Base-by-base conservation (phyloP, 768 basidiomycete species). In the Pholiota molesta region DNA sequence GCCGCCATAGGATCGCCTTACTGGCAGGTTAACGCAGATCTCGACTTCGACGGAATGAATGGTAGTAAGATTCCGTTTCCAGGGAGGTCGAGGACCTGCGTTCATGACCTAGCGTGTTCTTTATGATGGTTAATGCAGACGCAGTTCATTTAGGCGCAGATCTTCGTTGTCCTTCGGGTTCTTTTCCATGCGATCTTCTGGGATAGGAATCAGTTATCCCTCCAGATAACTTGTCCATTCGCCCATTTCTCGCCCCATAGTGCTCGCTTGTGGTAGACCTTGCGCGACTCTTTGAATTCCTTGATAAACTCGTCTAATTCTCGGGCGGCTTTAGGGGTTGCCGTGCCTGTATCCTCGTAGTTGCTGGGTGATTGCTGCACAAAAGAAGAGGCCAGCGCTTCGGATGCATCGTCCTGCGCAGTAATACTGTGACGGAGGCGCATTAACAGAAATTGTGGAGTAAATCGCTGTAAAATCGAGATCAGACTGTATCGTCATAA, bases 211-310 rank as follows among this genome's bases (percentile, higher is more conserved):
- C 70, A 86, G 61, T 89, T 83, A 55, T 94, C 91, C 65, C 87
- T 81, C 95, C 95, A 97, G 29, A 83, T 81, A 7, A 98, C 94
- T 66, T 94, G 89, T 2, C 92, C 93, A 35, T 84, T 82, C 0
- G 87, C 80, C 94, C 96, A 98, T 66, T 89, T 81, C 71, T 95
- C 92, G 17, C 87, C 86, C 92, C 94, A 97, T 72, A 97, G 88
- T 2, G 88, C 88, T 17, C 96, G 82, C 75, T 97, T 97, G 73
- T 99, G 96, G 74, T 95, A 98, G n/a, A 83, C 81, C 76, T 94
- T 96, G 65, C 97, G 78, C 42, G 87, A 73, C 55, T 95, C 94
- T 70, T 90, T 93, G 78, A 96, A 97, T 67, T 94, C 87, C 68
- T 81, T 88, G 56, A 97, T 85, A 65, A 98, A 99, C 47, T 90